Evolutionary conservation across 345 rosid genomes (phyloP).

Genomic region (Euphorbia peplus): DNA sequence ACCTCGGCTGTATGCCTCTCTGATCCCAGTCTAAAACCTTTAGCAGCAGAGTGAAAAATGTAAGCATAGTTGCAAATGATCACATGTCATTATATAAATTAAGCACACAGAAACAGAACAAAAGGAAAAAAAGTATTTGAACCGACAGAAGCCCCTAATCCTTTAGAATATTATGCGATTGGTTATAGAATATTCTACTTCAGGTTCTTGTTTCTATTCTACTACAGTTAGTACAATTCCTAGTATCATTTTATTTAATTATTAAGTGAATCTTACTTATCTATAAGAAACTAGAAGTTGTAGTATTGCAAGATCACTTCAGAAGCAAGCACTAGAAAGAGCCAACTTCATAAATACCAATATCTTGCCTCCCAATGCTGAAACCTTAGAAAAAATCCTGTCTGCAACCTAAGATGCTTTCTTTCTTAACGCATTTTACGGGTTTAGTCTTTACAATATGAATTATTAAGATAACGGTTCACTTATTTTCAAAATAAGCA

Average conservation of each 20-base stretch:
- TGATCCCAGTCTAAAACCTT: slow-evolving; percentile 95
- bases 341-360: background rate
- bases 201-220: background rate
- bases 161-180: background rate
- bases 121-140: background rate
- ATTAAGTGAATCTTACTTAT: background rate
- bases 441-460: no score
- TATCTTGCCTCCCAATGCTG: background rate
- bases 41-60: slow-evolving; percentile 12
- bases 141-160: background rate
- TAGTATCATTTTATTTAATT: background rate
- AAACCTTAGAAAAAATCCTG: no score
- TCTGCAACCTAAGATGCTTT: no score
- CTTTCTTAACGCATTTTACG: no score
- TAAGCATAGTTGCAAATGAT: background rate
- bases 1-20: slow-evolving; percentile 84
- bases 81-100: background rate
- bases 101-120: background rate
- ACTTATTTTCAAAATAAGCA: no score
- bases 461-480: no score
- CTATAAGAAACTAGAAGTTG: background rate
- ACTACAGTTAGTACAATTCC: background rate
- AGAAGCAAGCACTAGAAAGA: background rate
- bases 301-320: background rate
- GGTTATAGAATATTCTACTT: no score